Conservation (phyloP, 148 eudicot genomes). For the Cornus suecica region DNA sequence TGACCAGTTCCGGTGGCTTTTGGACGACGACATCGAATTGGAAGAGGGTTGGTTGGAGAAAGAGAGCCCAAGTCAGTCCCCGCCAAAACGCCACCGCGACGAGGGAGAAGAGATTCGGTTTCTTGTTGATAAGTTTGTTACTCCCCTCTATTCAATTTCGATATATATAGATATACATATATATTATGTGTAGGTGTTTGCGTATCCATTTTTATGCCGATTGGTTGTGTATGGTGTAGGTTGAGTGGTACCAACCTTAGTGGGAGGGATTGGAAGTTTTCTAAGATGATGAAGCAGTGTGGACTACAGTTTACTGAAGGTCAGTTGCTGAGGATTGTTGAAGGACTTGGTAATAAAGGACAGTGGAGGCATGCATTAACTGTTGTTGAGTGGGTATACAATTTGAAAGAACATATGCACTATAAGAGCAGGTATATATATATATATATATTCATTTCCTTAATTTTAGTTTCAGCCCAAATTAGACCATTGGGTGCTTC, state of each 20-base stretch:
- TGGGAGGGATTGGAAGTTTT: slow-evolving; percentile 82
- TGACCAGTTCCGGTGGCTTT: slow-evolving; percentile 51
- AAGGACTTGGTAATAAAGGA: slow-evolving; percentile 65
- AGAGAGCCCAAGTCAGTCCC: slow-evolving; percentile 20
- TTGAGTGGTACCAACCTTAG: slow-evolving; percentile 56
- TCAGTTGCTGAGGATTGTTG: slow-evolving; percentile 78
- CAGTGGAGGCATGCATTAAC: slow-evolving; percentile 79
- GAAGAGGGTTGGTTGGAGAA: slow-evolving; percentile 42
- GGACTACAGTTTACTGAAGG: slow-evolving; percentile 66
- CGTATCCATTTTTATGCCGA: background rate
- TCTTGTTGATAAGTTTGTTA: slow-evolving; percentile 63
- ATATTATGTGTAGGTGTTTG: no score
- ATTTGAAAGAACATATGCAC: slow-evolving; percentile 50
- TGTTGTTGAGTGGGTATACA: slow-evolving; percentile 88
- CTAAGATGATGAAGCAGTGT: slow-evolving; percentile 73
- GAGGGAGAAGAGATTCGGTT: slow-evolving; percentile 59
- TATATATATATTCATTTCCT: slow-evolving; percentile 22
- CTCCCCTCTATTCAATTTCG: background rate
- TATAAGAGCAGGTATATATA: slow-evolving; percentile 73
- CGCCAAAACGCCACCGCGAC: slow-evolving; percentile 26
- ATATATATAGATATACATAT: background rate
- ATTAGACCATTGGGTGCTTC: background rate
- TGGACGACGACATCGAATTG: slow-evolving; percentile 71
- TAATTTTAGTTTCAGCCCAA: background rate
- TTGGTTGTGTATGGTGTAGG: slow-evolving; percentile 31